Base-by-base conservation (phyloP, 2,329 filamentous ascomycete genomes). In the Cercospora sp. region DNA sequence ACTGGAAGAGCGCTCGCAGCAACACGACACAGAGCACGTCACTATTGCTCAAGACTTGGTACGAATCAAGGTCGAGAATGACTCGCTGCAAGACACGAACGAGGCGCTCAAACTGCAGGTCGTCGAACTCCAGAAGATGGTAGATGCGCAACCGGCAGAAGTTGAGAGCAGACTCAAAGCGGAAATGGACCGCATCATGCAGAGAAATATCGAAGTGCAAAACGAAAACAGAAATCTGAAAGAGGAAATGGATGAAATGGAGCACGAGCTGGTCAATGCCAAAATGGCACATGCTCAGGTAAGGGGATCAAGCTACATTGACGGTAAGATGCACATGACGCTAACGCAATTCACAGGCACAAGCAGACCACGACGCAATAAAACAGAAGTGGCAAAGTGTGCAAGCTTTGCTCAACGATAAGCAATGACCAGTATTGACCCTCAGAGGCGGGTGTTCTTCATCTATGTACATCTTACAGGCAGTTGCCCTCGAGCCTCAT, bases 271-370 rank as follows among this genome's bases (percentile, higher is more conserved):
- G 72, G 94, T 99, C 71, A 88, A 90, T 78, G 95, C 93, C 1
- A 99, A 99, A 86, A 91, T 99, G 91, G 88, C 89, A 76, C 93
- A 94, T 83, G 95, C 95, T 65, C 93, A 97, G 89, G 94, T 97
- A 85, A 84, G 90, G 84, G 28, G 37, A 12, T 9, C 21, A n/a
- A 26, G 16, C 59, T 59, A 9, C 34, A 9, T 28, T 34, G 28
- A 6, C 21, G 18, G 10, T 6, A 6, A 26, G 34, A 10, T 28
- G 43, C 16, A 32, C 26, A 7, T 32, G n/a, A 65, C 51, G 57
- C 69, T 70, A 66, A 75, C 66, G n/a, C 21, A 40, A 16, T 13
- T 45, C n/a, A 32, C 71, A 84, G 83, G 80, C 82, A 65, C 82
- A 83, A 72, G 79, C 82, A 63, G 82, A 85, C 66, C 78, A 83